Conservation (phyloP, 768 basidiomycete genomes). For the Boletus reticuloceps region DNA sequence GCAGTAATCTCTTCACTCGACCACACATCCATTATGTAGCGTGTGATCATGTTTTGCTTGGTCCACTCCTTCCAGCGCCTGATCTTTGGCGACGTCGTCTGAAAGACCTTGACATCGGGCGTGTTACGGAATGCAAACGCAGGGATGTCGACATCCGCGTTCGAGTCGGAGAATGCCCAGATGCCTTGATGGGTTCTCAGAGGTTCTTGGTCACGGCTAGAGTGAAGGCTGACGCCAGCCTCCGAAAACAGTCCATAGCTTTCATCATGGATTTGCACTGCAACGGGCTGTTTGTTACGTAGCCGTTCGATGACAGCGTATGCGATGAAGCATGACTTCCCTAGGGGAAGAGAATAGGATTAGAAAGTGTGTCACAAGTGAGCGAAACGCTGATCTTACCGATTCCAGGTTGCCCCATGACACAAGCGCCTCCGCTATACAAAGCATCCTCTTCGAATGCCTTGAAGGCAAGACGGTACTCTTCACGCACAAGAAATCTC, state of each 20-base stretch:
- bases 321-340: conserved; percentile 9
- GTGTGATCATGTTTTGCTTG: neutral
- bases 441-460: neutral
- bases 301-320: conserved; percentile 5
- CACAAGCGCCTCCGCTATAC: neutral
- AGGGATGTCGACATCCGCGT: neutral
- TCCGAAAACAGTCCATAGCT: conserved; percentile 1
- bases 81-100: neutral
- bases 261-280: neutral
- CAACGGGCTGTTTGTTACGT: neutral
- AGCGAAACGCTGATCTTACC: neutral
- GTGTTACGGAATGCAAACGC: neutral
- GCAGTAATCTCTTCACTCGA: neutral
- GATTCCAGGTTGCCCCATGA: conserved; percentile 5
- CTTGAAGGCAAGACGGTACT: conserved; percentile 1
- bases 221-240: neutral
- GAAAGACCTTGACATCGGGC: neutral
- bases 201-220: neutral
- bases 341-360: neutral
- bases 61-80: conserved; percentile 6
- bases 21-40: conserved; percentile 5
- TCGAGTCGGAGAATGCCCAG: conserved; percentile 5
- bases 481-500: neutral
- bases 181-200: neutral
- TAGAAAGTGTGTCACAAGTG: neutral